Percentiles rank a stretch among this genome's conserved stretches.
Evolutionary conservation across 768 basidiomycete genomes (phyloP).

Genomic region (Nidularia pulvinata): DNA sequence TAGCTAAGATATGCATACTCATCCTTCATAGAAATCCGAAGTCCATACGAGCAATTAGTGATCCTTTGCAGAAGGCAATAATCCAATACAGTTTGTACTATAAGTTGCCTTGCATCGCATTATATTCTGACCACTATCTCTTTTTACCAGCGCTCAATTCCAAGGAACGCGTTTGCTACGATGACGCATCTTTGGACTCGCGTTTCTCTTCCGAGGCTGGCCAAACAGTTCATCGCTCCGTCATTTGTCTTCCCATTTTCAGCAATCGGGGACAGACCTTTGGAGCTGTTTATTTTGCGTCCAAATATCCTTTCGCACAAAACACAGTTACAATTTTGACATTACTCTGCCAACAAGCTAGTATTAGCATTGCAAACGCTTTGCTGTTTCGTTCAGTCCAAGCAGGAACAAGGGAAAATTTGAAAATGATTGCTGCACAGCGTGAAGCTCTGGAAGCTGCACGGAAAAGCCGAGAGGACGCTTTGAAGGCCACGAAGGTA

Average conservation of each 20-base stretch:
- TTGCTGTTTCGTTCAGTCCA: constrained; percentile 76
- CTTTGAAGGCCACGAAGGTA: constrained; percentile 73
- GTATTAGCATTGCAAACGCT: constrained; percentile 75
- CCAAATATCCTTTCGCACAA: constrained; percentile 62
- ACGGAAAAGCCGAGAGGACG: constrained; percentile 69
- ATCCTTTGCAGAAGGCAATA: constrained; percentile 66
- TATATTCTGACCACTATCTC: constrained; percentile 1
- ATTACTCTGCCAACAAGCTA: constrained; percentile 71
- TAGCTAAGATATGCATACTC: constrained; percentile 1
- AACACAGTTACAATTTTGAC: constrained; percentile 62
- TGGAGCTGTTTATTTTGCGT: constrained; percentile 67
- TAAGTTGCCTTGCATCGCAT: background rate
- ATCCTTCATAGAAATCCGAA: constrained; percentile 48
- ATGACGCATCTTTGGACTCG: constrained; percentile 63
- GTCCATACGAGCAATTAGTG: constrained; percentile 54
- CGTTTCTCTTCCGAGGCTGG: constrained; percentile 70
- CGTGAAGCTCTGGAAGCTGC: constrained; percentile 70
- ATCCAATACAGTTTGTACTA: constrained; percentile 58
- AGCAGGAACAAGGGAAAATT: constrained; percentile 69
- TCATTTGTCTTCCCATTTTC: constrained; percentile 71
- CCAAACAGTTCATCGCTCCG: constrained; percentile 57
- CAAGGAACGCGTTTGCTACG: constrained; percentile 58
- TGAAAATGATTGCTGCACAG: constrained; percentile 78
- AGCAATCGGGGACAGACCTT: constrained; percentile 78
- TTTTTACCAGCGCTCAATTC: constrained; percentile 54